Evolutionary conservation across 352 stramenopile genomes (phyloP).

Genomic region (Blastocystis hominis): DNA sequence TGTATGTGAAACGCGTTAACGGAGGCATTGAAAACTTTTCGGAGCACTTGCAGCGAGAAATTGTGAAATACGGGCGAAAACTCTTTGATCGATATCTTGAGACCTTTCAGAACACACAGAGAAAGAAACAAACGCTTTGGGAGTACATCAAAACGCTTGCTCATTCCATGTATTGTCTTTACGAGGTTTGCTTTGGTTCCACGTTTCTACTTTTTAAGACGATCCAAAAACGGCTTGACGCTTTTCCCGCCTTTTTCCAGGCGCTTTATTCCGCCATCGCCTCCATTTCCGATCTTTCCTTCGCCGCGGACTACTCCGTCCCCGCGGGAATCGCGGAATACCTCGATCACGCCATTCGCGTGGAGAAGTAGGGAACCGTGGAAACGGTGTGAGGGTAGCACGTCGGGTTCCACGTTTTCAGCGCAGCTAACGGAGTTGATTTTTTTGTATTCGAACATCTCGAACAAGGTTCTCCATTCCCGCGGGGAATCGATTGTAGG

Average conservation of each 20-base stretch:
- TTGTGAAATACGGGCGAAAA: neutral
- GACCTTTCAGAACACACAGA: constrained; percentile 67
- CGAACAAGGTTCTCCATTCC: neutral
- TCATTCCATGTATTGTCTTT: neutral
- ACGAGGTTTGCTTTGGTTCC: neutral
- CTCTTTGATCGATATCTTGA: constrained; percentile 63
- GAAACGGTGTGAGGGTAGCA: neutral
- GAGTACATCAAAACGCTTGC: constrained; percentile 70
- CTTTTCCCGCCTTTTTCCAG: neutral
- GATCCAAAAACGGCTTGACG: neutral
- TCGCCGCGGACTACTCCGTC: neutral
- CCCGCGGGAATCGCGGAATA: neutral
- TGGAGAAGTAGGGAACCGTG: neutral
- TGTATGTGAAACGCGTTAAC: neutral
- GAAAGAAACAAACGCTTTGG: constrained; percentile 72
- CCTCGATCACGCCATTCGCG: neutral
- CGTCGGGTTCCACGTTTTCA: neutral
- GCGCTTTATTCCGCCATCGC: neutral
- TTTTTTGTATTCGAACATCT: constrained; percentile 5
- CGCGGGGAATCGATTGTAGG: neutral
- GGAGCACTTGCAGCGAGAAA: neutral
- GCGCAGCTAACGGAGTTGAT: neutral
- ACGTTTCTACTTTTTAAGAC: neutral
- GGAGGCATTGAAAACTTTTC: neutral
- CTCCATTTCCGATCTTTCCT: neutral